Percentiles rank a stretch among this genome's conserved stretches.
Conservation (phyloP, 345 rosid genomes). For the Theobroma cacao region DNA sequence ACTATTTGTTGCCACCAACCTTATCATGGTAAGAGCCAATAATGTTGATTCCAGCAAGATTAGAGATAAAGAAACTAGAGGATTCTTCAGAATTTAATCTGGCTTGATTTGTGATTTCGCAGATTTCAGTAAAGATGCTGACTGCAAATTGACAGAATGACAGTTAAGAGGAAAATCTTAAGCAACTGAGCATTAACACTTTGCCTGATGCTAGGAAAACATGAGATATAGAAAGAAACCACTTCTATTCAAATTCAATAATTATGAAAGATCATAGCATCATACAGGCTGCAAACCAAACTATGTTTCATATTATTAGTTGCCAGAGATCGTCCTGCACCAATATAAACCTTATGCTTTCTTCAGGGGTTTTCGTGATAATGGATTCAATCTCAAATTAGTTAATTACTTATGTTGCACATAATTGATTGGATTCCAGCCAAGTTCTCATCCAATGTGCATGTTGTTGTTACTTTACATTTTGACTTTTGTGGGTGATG, state of each 20-base stretch:
- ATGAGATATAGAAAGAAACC: too few relatives aligned
- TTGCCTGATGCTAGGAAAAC: too few relatives aligned
- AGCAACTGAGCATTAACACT: not conserved
- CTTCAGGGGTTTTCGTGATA: not conserved
- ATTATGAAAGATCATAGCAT: too few relatives aligned
- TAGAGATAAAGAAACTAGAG: not conserved
- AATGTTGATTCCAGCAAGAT: not conserved
- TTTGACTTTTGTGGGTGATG: not conserved
- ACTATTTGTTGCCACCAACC: not conserved
- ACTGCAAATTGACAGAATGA: not conserved
- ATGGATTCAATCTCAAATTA: too few relatives aligned
- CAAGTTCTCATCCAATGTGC: not conserved
- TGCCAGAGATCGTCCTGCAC: too few relatives aligned
- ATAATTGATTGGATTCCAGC: not conserved
- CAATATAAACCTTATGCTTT: too few relatives aligned
- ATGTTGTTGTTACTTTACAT: not conserved
- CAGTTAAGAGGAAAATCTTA: not conserved
- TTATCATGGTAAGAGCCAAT: not conserved
- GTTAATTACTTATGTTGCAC: not conserved
- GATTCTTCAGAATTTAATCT: not conserved
- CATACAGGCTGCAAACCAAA: too few relatives aligned
- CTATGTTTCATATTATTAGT: too few relatives aligned
- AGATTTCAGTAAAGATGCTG: not conserved
- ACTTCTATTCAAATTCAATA: too few relatives aligned
- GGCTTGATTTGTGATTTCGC: not conserved